Conservation (phyloP, 139 green algal species). For the Chlorella vulgaris region DNA sequence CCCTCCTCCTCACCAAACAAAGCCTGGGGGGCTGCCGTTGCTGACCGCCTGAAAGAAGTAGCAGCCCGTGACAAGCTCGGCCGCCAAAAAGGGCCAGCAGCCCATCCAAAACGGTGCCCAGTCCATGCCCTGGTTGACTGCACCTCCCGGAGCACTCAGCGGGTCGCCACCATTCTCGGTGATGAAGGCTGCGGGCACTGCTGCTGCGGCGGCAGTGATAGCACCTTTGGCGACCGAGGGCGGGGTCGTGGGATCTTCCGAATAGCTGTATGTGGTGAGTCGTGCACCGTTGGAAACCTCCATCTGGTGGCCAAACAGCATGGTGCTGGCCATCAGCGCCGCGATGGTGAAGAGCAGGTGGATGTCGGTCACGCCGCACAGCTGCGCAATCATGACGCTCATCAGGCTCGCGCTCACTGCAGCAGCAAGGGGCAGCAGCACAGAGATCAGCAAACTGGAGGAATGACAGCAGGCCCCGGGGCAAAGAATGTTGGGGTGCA, state of each 20-base stretch:
- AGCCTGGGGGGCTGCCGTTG: conserved; percentile 23
- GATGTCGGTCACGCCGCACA: conserved; percentile 40
- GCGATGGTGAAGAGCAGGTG: conserved; percentile 45
- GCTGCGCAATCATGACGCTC: conserved; percentile 44
- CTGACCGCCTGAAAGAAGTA: conserved; percentile 45
- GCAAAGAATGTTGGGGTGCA: not conserved
- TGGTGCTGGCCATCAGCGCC: conserved; percentile 37
- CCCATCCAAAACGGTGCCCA: conserved; percentile 36
- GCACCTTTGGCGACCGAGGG: not conserved
- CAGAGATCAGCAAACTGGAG: not conserved
- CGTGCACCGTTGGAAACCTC: conserved; percentile 29
- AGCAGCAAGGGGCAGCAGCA: not conserved
- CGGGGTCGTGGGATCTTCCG: not conserved
- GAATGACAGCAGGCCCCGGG: not conserved
- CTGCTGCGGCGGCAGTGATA: not conserved
- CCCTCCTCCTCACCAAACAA: conserved; percentile 14
- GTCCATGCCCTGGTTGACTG: conserved; percentile 4
- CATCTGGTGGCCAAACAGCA: conserved; percentile 35
- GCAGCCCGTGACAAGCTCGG: conserved; percentile 28
- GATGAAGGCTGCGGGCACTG: conserved; percentile 7
- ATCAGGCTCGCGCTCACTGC: conserved; percentile 37
- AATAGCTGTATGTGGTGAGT: conserved; percentile 12
- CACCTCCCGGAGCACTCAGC: not conserved
- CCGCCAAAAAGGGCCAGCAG: conserved; percentile 37
- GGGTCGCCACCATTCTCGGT: not conserved